Evolutionary conservation across 768 basidiomycete genomes (phyloP).

Genomic region (Russula compacta): DNA sequence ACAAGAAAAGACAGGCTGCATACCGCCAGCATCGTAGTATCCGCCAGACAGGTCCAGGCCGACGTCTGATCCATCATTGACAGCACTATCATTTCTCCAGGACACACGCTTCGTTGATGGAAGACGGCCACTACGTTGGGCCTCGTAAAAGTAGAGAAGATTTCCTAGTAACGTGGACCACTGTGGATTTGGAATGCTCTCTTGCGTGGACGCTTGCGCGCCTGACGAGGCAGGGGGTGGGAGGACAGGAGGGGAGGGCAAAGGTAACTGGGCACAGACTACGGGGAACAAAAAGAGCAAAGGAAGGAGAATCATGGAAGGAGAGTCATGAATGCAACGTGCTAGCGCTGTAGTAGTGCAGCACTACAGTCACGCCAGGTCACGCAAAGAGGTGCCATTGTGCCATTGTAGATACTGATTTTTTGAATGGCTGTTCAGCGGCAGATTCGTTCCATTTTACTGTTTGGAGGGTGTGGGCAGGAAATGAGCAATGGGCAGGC

Average conservation of each 20-base stretch:
- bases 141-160: constrained; percentile 84
- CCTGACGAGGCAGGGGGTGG: constrained; percentile 55
- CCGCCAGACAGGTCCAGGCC: constrained; percentile 75
- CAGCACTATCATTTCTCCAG: constrained; percentile 80
- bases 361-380: too few relatives aligned
- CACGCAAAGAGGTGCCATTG: too few relatives aligned
- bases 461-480: too few relatives aligned
- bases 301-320: neutral
- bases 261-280: constrained; percentile 45
- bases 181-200: constrained; percentile 52
- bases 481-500: too few relatives aligned
- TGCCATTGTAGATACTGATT: too few relatives aligned
- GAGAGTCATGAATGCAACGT: too few relatives aligned
- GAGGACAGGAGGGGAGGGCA: constrained; percentile 55
- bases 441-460: too few relatives aligned
- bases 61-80: constrained; percentile 68
- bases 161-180: constrained; percentile 80
- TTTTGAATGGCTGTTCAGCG: too few relatives aligned
- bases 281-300: constrained; percentile 22
- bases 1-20: constrained; percentile 14
- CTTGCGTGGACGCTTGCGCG: constrained; percentile 34
- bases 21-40: constrained; percentile 90
- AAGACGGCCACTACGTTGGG: constrained; percentile 74
- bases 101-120: constrained; percentile 59
- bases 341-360: too few relatives aligned